A percentile compares a stretch with the other conserved stretches of the same genome.
Conservation (phyloP, 1,139 yeast species). For the Meyerozyma sp. region DNA sequence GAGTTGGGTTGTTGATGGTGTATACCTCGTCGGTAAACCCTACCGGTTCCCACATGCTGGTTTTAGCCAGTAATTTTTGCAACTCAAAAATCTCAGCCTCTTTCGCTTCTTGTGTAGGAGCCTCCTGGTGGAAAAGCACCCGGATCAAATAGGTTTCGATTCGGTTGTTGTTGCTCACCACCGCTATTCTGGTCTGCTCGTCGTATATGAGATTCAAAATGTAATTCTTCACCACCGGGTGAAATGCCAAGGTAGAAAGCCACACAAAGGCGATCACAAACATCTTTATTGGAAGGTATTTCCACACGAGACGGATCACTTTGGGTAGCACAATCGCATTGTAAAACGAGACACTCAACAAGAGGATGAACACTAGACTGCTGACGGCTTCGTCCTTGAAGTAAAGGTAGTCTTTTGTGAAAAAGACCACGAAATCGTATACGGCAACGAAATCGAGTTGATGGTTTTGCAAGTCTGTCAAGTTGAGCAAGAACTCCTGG, state of each 20-base stretch:
- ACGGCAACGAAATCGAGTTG: conserved; percentile 63
- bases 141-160: conserved; percentile 36
- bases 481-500: conserved; percentile 69
- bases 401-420: conserved; percentile 55
- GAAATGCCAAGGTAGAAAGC: conserved; percentile 42
- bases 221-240: conserved; percentile 48
- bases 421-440: conserved; percentile 52
- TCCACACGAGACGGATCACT: conserved; percentile 22
- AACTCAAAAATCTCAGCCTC: conserved; percentile 69
- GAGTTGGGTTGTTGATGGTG: conserved; percentile 32
- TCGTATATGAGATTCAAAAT: conserved; percentile 44
- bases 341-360: conserved; percentile 9
- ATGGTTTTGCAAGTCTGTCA: conserved; percentile 81
- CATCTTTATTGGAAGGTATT: conserved; percentile 27
- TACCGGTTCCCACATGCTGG: conserved; percentile 54
- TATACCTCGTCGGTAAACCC: conserved; percentile 56
- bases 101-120: conserved; percentile 19
- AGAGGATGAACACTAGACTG: conserved; percentile 41
- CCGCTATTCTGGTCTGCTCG: conserved; percentile 55
- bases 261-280: conserved; percentile 42
- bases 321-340: conserved; percentile 23
- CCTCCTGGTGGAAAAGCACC: conserved; percentile 17
- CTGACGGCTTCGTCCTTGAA: conserved; percentile 63
- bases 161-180: conserved; percentile 41
- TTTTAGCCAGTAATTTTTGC: conserved; percentile 47